Evolutionary conservation across 768 basidiomycete species (phyloP), one percentile per base, ranked within the genome.

Genomic region (Leucosporidium scottii): DNA sequence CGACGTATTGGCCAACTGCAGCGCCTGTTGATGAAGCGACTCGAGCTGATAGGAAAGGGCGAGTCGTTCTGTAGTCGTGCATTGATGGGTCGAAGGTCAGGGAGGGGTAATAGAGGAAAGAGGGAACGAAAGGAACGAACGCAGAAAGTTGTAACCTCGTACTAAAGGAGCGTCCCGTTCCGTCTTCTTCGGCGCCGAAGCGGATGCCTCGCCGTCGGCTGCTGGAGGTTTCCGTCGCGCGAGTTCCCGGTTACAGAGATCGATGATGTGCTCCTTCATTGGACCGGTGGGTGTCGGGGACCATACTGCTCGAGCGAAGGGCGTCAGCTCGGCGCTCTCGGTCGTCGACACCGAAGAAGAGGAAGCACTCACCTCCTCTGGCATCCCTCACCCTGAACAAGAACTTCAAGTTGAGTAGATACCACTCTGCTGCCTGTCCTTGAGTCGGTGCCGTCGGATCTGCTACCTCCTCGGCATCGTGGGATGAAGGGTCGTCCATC

Each of bases 11-110:
- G 73, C 73, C 18, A 79, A 66, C 20, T 62, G 25, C 62, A 70
- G 67, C 1, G 77, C 78, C 57, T 78, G 76, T 0, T 65, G 53
- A 49, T 75, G 73, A 0, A 97, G 78, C 69, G 92, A 88, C 78
- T 93, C 93, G 21, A 97, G 82, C 74, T 94, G 93, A 78, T 96
- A 96, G 3, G 90, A 87, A 66, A 96, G 78, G 1, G 91, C 90
- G 85, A 93, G 89, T 82, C 90, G 88, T 76, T 93, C 91, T 93
- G 62, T 3, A n/a, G n/a, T 20, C 23, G 17, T 13, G 12, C 25
- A 30, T 10, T 8, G 69, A 9, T 21, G 31, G 23, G n/a, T 31
- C 58, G 30, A 12, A 6, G 3, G 68, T 30, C 61, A 71, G 34
- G 73, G 61, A 54, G 64, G 51, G 59, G 27, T 17, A 23, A 4